Base-by-base conservation (phyloP, 306 rosid species). In the Arachis stenosperma region DNA sequence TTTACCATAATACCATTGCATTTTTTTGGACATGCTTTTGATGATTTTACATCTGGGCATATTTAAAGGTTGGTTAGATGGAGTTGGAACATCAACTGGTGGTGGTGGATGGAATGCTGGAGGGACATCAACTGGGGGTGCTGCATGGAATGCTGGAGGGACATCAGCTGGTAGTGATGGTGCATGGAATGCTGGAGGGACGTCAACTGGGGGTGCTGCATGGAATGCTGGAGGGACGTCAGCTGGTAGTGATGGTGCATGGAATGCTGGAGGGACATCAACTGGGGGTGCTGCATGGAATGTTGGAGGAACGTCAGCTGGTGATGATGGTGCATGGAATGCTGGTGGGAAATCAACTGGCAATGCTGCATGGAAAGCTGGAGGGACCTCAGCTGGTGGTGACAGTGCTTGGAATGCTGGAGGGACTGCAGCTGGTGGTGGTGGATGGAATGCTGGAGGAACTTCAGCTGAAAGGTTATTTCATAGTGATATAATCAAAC, bases 41-140 rank as follows among this genome's bases (percentile, higher is more conserved):
- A 66, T 39, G 15, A 33, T 54, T 62, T 86, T 62, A 74, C 42
- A 37, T 15, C 29, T 33, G 84, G 22, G 48, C 77, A 42, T 69
- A 22, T 69, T 48, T 61, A 68, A 78, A 94, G 97, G 89, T 88
- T 90, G 97, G 97, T 69, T 77, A 75, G 75, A 69, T 76, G 94
- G 88, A 71, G 83, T 74, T 2, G 97, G 92, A 76, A 69, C 91
- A 2, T 93, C 96, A 15, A 73, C 86, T 1, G 91, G 80, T 2
- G 81, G 86, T 76, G 88, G 81, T 14, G 87, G 83, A 46, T 88
- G 96, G 96, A 81, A 84, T 78, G 52, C 83, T 71, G 92, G 84
- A 39, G 89, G 83, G 47, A 15, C 56, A 9, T 81, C 89, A 54
- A 55, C 80, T 67, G 37, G 37, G 37, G 92, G 53, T 48, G 90